Evolutionary conservation across 768 basidiomycete genomes (phyloP).

Genomic region (Leccinum obscurum): DNA sequence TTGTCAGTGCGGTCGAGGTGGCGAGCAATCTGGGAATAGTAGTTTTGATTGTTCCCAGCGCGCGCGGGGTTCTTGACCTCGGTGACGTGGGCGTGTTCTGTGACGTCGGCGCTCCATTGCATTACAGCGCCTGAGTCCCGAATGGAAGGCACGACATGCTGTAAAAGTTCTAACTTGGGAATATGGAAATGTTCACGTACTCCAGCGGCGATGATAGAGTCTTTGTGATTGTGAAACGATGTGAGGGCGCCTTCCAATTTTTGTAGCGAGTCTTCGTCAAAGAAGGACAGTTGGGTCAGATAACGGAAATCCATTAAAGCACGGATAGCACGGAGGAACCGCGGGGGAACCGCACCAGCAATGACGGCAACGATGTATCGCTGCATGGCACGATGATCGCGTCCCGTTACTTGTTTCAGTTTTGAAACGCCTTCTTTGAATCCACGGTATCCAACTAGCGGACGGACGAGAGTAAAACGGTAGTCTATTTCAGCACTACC

Average conservation of each 20-base stretch:
- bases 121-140: neutral
- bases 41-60: neutral
- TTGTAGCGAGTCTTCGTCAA: too few relatives aligned
- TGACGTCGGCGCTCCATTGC: neutral
- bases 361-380: too few relatives aligned
- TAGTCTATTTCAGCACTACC: neutral
- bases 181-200: neutral
- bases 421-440: too few relatives aligned
- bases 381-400: too few relatives aligned
- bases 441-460: too few relatives aligned
- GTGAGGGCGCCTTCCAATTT: too few relatives aligned
- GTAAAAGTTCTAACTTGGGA: neutral
- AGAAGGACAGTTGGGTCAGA: too few relatives aligned
- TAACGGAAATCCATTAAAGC: too few relatives aligned
- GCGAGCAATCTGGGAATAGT: neutral
- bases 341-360: too few relatives aligned
- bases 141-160: neutral
- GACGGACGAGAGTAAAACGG: too few relatives aligned
- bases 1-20: neutral
- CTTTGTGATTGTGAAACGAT: neutral
- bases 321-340: too few relatives aligned
- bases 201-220: neutral
- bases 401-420: too few relatives aligned
- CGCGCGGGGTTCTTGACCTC: neutral
- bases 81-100: neutral